These are phyloP conservation scores for Ganoderma resinaceum DNA, from an alignment of 1,284 basidiomycete genomes.

Conservation along the genomic window DNA sequence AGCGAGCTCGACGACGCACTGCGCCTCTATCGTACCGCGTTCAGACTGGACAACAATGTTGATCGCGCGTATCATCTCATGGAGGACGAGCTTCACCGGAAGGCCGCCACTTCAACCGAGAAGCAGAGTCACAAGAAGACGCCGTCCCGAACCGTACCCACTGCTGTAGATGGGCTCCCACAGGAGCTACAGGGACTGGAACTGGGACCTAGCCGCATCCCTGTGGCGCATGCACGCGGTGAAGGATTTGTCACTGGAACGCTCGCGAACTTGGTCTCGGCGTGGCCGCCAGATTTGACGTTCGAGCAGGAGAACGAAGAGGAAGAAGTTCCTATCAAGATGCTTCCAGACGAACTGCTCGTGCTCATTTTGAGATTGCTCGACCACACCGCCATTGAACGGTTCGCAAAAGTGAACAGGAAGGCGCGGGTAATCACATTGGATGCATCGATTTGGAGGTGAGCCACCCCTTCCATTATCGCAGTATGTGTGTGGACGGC, in stretches of 20 bases:
- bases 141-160: neutral
- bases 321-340: slow-evolving; percentile 59
- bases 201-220: slow-evolving; percentile 18
- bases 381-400: slow-evolving; percentile 74
- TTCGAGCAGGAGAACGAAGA: slow-evolving; percentile 76
- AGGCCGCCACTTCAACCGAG: slow-evolving; percentile 17
- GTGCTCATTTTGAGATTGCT: slow-evolving; percentile 68
- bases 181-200: slow-evolving; percentile 25
- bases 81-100: slow-evolving; percentile 47
- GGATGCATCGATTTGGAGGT: slow-evolving; percentile 81
- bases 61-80: slow-evolving; percentile 67
- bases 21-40: slow-evolving; percentile 78
- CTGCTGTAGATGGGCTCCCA: slow-evolving; percentile 20
- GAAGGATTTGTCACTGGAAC: slow-evolving; percentile 41
- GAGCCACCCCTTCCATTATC: slow-evolving; percentile 29
- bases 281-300: slow-evolving; percentile 55
- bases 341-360: slow-evolving; percentile 80
- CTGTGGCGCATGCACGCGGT: slow-evolving; percentile 31
- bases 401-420: slow-evolving; percentile 75
- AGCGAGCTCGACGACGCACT: slow-evolving; percentile 81
- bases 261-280: slow-evolving; percentile 55
- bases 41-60: slow-evolving; percentile 75
- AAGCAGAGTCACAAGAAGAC: slow-evolving; percentile 19
- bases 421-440: slow-evolving; percentile 77
- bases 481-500: neutral